Evolutionary conservation across 805 yeast genomes (phyloP).

Genomic region (Yarrowia keelungensis): DNA sequence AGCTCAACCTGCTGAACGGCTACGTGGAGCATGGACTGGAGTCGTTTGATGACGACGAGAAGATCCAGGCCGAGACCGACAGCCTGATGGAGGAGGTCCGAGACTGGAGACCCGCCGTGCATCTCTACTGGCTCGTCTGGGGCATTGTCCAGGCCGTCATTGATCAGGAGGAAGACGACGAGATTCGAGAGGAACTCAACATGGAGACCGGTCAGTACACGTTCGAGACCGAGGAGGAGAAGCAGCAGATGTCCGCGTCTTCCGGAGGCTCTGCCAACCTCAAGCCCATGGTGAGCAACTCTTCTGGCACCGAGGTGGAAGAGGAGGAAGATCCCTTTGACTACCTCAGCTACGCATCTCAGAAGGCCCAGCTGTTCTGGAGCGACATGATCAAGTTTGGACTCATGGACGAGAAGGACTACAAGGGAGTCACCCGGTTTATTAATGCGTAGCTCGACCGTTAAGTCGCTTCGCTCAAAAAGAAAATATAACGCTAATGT

Average conservation of each 20-base stretch:
- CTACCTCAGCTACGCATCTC: conserved; percentile 73
- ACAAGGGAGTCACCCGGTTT: conserved; percentile 44
- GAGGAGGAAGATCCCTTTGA: conserved; percentile 72
- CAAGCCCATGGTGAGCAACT: conserved; percentile 42
- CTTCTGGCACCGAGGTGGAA: conserved; percentile 46
- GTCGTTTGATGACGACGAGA: conserved; percentile 49
- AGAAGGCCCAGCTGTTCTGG: conserved; percentile 75
- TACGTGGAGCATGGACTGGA: conserved; percentile 65
- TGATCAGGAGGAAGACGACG: conserved; percentile 53
- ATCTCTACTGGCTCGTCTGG: conserved; percentile 88
- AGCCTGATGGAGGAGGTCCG: conserved; percentile 67
- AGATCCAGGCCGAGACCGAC: conserved; percentile 56
- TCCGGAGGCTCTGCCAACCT: conserved; percentile 43
- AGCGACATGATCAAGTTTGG: conserved; percentile 75
- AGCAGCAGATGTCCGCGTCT: conserved; percentile 56
- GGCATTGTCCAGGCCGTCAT: conserved; percentile 80
- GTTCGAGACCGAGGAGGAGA: conserved; percentile 58
- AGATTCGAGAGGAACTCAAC: conserved; percentile 47
- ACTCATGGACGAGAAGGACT: conserved; percentile 52
- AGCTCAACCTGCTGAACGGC: conserved; percentile 73
- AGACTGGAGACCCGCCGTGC: conserved; percentile 82
- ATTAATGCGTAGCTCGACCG: neutral
- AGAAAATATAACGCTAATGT: conserved; percentile 18
- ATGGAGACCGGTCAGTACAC: conserved; percentile 54
- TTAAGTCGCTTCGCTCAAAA: neutral